Conservation (phyloP, 2,329 filamentous ascomycete genomes). For the Exophiala sp. region DNA sequence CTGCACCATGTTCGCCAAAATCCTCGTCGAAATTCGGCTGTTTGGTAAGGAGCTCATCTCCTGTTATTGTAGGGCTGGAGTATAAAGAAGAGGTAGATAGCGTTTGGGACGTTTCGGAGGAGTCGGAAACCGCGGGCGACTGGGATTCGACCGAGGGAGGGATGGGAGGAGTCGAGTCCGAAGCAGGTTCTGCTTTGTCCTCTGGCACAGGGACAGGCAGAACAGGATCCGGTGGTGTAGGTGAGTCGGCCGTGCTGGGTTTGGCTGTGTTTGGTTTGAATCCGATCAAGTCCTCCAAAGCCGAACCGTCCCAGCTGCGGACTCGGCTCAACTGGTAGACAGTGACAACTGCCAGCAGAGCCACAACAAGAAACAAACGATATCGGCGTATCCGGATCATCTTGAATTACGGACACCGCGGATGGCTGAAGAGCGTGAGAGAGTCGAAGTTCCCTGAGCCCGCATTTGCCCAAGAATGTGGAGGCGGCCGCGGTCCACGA, state of each 20-base stretch:
- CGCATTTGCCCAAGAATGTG: slow-evolving; percentile 11
- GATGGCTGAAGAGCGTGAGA: not conserved
- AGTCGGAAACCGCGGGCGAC: not conserved
- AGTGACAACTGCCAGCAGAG: slow-evolving; percentile 39
- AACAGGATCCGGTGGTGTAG: slow-evolving; percentile 8
- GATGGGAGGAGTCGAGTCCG: slow-evolving; percentile 2
- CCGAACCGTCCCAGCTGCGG: slow-evolving; percentile 34
- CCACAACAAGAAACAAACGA: slow-evolving; percentile 43
- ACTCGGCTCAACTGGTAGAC: slow-evolving; percentile 49
- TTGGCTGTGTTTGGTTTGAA: slow-evolving; percentile 10
- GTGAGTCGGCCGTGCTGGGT: not conserved
- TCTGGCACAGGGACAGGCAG: not conserved
- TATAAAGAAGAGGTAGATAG: slow-evolving; percentile 1
- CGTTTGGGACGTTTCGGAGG: not conserved
- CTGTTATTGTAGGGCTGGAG: slow-evolving; percentile 14
- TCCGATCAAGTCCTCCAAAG: slow-evolving; percentile 16
- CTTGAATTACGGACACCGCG: not conserved
- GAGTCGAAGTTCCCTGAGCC: not conserved
- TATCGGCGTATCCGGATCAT: slow-evolving; percentile 48
- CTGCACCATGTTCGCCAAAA: slow-evolving; percentile 34
- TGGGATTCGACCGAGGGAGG: slow-evolving; percentile 4
- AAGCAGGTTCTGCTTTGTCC: slow-evolving; percentile 5
- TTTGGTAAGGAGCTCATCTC: slow-evolving; percentile 23
- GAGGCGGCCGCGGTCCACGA: not conserved
- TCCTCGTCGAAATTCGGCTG: slow-evolving; percentile 24